phyloP scores from a whole-genome alignment of 139 green algal species.

The Picochlorum sp. region DNA sequence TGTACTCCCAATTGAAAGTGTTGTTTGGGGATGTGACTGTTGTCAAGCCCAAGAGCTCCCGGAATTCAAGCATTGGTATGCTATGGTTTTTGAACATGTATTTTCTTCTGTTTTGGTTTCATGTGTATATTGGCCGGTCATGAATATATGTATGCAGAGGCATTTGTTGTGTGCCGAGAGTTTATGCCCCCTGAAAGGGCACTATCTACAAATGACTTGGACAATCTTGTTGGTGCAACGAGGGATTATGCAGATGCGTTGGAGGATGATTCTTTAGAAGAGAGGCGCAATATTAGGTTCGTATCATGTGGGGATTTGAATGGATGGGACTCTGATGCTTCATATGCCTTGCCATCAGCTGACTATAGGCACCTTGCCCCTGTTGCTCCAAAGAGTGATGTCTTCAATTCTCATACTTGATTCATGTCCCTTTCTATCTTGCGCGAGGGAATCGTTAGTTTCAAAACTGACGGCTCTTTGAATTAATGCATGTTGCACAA shows the following conservation, averaged over 20 bases:
- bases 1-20: conserved; percentile 86
- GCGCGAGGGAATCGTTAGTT: no score
- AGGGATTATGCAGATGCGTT: neutral
- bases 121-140: no score
- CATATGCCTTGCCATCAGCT: conserved; percentile 60
- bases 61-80: conserved; percentile 67
- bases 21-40: conserved; percentile 86
- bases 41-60: conserved; percentile 87
- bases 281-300: conserved; percentile 71
- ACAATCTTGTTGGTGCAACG: no score
- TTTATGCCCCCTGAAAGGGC: conserved; percentile 60
- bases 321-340: conserved; percentile 85
- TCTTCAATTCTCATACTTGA: no score
- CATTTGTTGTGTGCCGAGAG: conserved; percentile 90
- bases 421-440: no score
- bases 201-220: neutral
- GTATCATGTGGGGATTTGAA: conserved; percentile 86
- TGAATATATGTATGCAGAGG: conserved; percentile 40
- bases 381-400: conserved; percentile 47
- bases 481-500: no score
- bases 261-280: neutral
- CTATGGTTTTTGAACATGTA: no score
- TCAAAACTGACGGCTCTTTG: no score
- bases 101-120: no score
- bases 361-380: conserved; percentile 52